Conservation (phyloP, 169 alveolate species). For the Sarcocystis neurona region DNA sequence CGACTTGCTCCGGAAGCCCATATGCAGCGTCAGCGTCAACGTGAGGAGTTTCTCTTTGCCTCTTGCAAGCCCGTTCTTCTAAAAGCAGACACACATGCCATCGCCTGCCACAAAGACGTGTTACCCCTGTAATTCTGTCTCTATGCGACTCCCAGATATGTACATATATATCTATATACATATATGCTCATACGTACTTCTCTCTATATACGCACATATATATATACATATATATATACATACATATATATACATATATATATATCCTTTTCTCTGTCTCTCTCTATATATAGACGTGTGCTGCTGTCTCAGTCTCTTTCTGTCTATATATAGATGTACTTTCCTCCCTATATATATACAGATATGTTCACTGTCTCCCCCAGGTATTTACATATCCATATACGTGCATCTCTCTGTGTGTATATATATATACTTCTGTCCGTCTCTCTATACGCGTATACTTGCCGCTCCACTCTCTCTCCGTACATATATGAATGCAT, state of each 20-base stretch:
- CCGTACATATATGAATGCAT: too few relatives aligned
- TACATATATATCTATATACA: neutral
- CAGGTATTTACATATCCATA: too few relatives aligned
- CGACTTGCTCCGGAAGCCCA: neutral
- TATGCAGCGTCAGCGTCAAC: neutral
- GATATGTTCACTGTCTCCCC: too few relatives aligned
- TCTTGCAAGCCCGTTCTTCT: neutral
- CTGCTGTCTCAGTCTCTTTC: neutral
- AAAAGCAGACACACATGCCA: too few relatives aligned
- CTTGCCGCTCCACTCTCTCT: too few relatives aligned
- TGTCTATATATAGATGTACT: neutral
- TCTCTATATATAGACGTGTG: neutral
- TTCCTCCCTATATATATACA: neutral
- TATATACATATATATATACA: neutral
- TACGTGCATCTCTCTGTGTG: too few relatives aligned
- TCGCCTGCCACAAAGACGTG: neutral
- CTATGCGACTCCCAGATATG: too few relatives aligned
- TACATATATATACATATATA: too few relatives aligned
- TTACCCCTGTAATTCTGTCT: neutral
- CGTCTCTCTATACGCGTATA: too few relatives aligned
- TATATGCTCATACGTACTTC: neutral
- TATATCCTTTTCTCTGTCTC: neutral
- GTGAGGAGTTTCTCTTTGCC: neutral
- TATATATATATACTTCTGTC: too few relatives aligned
- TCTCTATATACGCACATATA: neutral